Evolutionary conservation across 257 asterid genomes (phyloP).

Genomic region (Voacanga thouarsii): DNA sequence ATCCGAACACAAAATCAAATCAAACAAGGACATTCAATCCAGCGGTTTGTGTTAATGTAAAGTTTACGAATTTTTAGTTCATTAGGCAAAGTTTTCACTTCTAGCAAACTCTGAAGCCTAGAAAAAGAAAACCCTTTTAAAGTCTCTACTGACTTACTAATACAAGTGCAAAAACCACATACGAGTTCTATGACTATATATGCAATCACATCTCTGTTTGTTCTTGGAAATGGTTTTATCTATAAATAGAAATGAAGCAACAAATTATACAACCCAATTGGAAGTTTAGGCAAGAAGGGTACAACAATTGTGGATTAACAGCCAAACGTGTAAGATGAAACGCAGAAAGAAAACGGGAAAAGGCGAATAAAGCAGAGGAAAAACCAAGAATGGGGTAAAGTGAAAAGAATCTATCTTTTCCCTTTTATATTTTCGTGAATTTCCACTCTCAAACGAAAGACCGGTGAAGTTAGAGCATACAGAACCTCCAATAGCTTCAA

Average conservation of each 20-base stretch:
- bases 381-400: neutral
- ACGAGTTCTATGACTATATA: neutral
- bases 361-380: neutral
- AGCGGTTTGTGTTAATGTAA: too few species aligned
- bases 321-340: neutral
- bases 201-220: neutral
- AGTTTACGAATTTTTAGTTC: neutral
- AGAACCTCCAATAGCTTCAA: neutral
- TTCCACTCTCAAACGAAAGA: neutral
- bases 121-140: neutral
- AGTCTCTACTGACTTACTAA: neutral
- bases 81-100: neutral
- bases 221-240: neutral
- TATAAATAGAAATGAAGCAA: neutral
- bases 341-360: neutral
- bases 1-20: conserved; percentile 25
- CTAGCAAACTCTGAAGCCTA: neutral
- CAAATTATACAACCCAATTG: neutral
- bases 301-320: neutral
- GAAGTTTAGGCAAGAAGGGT: neutral
- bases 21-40: neutral
- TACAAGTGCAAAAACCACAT: neutral
- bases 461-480: neutral
- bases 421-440: neutral
- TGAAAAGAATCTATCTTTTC: neutral